Conservation (phyloP, 225 moss, liverwort and hornwort genomes). For the Lunularia cruciata region DNA sequence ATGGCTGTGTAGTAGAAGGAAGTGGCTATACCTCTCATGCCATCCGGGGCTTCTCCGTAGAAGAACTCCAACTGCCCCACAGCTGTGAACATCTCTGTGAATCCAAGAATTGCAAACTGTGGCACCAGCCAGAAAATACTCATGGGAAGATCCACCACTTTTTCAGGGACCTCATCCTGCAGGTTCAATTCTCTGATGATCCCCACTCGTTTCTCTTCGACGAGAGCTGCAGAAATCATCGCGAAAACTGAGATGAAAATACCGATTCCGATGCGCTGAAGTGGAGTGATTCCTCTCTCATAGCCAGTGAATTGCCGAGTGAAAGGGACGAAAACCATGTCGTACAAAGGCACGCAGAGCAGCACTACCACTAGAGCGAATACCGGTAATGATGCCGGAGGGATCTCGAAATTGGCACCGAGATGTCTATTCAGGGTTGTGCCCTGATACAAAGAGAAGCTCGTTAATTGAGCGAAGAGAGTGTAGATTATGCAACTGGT, state of each 20-base stretch:
- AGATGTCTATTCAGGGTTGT: slow-evolving; percentile 49
- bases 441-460: slow-evolving; percentile 53
- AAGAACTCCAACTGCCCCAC: slow-evolving; percentile 76
- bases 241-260: slow-evolving; percentile 23
- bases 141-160: slow-evolving; percentile 10
- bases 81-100: slow-evolving; percentile 62
- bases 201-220: slow-evolving; percentile 21
- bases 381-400: slow-evolving; percentile 44
- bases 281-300: slow-evolving; percentile 26
- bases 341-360: slow-evolving; percentile 56
- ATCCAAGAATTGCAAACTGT: slow-evolving; percentile 55
- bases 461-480: slow-evolving; percentile 51
- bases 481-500: slow-evolving; percentile 46
- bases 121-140: slow-evolving; percentile 36
- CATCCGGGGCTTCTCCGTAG: slow-evolving; percentile 55
- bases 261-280: slow-evolving; percentile 30
- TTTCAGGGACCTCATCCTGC: neutral
- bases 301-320: slow-evolving; percentile 41
- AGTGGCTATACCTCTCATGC: slow-evolving; percentile 66
- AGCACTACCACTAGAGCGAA: slow-evolving; percentile 41
- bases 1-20: slow-evolving; percentile 67
- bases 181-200: slow-evolving; percentile 10
- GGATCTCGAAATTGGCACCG: slow-evolving; percentile 23
- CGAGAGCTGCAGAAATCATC: slow-evolving; percentile 22
- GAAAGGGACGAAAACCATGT: slow-evolving; percentile 49